A percentile compares a stretch with the other conserved stretches of the same genome.
Evolutionary conservation across 805 yeast species (phyloP).

Genomic region (Blastobotrys muscicola): DNA sequence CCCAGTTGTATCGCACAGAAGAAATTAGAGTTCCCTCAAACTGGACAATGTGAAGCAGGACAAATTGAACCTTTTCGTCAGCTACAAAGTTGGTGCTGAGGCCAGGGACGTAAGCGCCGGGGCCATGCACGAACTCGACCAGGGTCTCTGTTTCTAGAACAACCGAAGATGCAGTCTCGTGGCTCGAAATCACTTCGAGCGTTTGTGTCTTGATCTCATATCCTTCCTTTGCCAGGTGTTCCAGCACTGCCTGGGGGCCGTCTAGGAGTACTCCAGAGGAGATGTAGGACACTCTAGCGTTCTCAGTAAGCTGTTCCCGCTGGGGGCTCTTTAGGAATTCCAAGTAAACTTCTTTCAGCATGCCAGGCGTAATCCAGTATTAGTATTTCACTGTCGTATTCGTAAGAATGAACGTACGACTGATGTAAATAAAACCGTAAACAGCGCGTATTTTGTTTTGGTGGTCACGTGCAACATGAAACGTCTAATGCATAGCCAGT

Average conservation of each 20-base stretch:
- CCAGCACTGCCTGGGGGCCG: constrained; percentile 14
- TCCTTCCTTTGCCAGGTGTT: constrained; percentile 10
- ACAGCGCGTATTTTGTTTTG: neutral
- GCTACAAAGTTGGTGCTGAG: constrained; percentile 19
- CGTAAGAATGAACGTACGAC: too few relatives aligned
- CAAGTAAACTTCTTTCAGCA: constrained; percentile 4
- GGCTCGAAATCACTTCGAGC: constrained; percentile 14
- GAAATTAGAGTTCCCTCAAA: constrained; percentile 12
- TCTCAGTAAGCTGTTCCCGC: constrained; percentile 2
- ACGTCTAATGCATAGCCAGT: too few relatives aligned
- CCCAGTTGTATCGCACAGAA: constrained; percentile 18
- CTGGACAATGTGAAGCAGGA: constrained; percentile 12
- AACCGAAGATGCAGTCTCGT: constrained; percentile 9
- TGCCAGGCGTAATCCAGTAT: too few relatives aligned
- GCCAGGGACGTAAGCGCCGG: constrained; percentile 20
- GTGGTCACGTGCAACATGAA: neutral
- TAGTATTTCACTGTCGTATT: too few relatives aligned
- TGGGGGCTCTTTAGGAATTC: constrained; percentile 9
- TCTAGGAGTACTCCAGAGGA: constrained; percentile 13
- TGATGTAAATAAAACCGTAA: neutral
- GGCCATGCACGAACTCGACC: constrained; percentile 20
- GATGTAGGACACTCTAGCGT: constrained; percentile 14
- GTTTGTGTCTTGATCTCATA: constrained; percentile 11
- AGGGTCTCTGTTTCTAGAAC: constrained; percentile 19
- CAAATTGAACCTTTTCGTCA: constrained; percentile 17